Evolutionary conservation across 23 red algal genomes (phyloP), one percentile per base, ranked within the genome.

Genomic region (Gracilaria domingensis): DNA sequence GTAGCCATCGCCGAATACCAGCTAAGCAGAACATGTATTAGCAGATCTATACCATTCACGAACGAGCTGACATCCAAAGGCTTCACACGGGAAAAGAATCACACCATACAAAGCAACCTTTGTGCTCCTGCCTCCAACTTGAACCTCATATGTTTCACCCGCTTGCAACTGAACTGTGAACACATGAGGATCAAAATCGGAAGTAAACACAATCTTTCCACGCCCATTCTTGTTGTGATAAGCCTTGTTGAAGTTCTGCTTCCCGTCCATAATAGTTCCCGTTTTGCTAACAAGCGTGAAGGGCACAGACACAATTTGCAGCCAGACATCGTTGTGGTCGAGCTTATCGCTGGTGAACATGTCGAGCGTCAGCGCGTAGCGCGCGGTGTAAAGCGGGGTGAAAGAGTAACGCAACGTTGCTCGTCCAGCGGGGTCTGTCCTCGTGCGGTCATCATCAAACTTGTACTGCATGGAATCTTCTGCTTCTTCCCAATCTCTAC

Each of bases 171-270:
- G 24, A 62, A 23, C 32, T n/a, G 33, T 24, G 58, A 90, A 66
- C 14, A 58, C 50, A 32, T 90, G 87, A 4, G 73, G 44, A 24
- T 69, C 44, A 26, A 81, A 80, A 36, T 90, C 87, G 36, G 77
- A 29, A 13, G 71, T 70, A 50, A 50, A 76, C 0, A 74, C 71
- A 26, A 81, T 39, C 28, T n/a, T 50, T 26, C 24, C 53, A 3
- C 87, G 36, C 9, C 87, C 87, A 34, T 90, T 81, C 25, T 62
- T 80, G 58, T 90, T 90, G 40, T 90, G 87, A 47, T 90, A 90
- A 4, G 74, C 76, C 87, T 81, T 90, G 37, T 81, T 81, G 23
- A 80, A 38, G 12, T 75, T 75, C 4, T 20, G 12, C 14, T 45
- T 26, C 35, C 74, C 74, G 4, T n/a, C 14, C 49, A 26, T 14